Conservation (phyloP, 768 basidiomycete genomes). For the Suillus brevipes region DNA sequence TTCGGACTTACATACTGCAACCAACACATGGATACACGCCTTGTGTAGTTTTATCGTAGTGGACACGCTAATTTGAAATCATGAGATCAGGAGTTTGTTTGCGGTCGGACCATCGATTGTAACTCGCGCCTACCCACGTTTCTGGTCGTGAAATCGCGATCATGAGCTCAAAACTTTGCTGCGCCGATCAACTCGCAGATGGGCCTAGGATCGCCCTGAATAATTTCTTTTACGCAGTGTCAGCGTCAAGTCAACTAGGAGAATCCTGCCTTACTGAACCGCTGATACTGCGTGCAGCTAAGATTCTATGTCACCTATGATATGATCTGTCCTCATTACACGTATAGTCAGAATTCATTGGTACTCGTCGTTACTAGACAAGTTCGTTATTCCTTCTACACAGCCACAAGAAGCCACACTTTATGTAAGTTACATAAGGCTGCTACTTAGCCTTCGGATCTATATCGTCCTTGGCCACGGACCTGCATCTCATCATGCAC, state of each 20-base stretch:
- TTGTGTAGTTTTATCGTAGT: conserved; percentile 29
- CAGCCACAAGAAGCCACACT: conserved; percentile 4
- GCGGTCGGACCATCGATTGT: conserved; percentile 1
- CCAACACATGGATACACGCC: conserved; percentile 18
- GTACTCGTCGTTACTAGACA: not conserved
- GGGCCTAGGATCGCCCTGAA: not conserved
- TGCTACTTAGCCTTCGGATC: conserved; percentile 1
- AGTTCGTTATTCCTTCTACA: conserved; percentile 1
- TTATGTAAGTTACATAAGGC: conserved; percentile 2
- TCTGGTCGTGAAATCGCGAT: not conserved
- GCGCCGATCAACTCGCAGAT: not conserved
- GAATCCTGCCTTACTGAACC: not conserved
- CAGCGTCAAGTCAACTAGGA: not conserved
- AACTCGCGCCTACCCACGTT: not conserved
- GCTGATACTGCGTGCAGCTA: not conserved
- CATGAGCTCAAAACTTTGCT: not conserved
- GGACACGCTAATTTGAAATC: conserved; percentile 21
- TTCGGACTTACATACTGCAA: conserved; percentile 11
- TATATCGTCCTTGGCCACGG: not conserved
- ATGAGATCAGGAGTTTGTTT: not conserved
- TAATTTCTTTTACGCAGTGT: not conserved
- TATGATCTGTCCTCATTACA: not conserved
- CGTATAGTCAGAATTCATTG: not conserved
- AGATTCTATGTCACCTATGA: not conserved
- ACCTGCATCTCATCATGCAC: conserved; percentile 1